phyloP scores from a whole-genome alignment of 1,284 basidiomycete genomes.

The Ganoderma multipileum region DNA sequence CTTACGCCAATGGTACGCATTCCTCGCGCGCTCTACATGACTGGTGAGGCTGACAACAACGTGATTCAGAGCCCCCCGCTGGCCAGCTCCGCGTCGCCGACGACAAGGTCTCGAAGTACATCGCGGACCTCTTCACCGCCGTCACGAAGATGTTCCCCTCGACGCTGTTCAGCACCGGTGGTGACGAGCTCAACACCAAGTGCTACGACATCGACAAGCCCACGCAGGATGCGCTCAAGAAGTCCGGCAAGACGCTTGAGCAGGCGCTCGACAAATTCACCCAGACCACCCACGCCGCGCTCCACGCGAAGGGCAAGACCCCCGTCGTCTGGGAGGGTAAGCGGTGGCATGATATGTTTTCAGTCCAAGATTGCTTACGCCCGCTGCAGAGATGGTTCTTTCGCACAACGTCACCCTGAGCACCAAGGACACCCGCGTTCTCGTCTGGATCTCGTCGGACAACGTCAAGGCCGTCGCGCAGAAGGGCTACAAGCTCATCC shows the following conservation, averaged over 20 bases:
- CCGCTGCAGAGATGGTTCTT: slow-evolving; percentile 70
- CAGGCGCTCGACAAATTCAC: slow-evolving; percentile 73
- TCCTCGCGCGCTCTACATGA: background rate
- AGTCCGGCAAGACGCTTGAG: slow-evolving; percentile 60
- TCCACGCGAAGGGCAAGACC: slow-evolving; percentile 55
- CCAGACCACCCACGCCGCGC: slow-evolving; percentile 54
- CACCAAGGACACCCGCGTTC: slow-evolving; percentile 69
- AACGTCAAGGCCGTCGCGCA: slow-evolving; percentile 53
- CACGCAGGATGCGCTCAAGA: slow-evolving; percentile 59
- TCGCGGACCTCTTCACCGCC: slow-evolving; percentile 51
- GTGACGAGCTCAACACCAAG: slow-evolving; percentile 80
- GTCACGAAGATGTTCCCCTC: slow-evolving; percentile 59
- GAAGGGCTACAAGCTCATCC: slow-evolving; percentile 57
- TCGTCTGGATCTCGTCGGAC: slow-evolving; percentile 65
- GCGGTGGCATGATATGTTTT: slow-evolving; percentile 13
- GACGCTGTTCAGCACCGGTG: slow-evolving; percentile 78
- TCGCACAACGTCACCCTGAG: slow-evolving; percentile 65
- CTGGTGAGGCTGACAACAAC: slow-evolving; percentile 4
- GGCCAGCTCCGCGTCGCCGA: slow-evolving; percentile 80
- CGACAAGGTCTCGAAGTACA: slow-evolving; percentile 50
- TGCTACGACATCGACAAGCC: slow-evolving; percentile 72
- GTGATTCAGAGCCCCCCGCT: slow-evolving; percentile 69
- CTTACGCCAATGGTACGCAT: slow-evolving; percentile 61
- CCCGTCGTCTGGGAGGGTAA: slow-evolving; percentile 77
- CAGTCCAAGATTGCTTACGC: background rate